A percentile compares a stretch with the other conserved stretches of the same genome.
Evolutionary conservation across 805 yeast species (phyloP).

Genomic region (Suhomyces prunicola): DNA sequence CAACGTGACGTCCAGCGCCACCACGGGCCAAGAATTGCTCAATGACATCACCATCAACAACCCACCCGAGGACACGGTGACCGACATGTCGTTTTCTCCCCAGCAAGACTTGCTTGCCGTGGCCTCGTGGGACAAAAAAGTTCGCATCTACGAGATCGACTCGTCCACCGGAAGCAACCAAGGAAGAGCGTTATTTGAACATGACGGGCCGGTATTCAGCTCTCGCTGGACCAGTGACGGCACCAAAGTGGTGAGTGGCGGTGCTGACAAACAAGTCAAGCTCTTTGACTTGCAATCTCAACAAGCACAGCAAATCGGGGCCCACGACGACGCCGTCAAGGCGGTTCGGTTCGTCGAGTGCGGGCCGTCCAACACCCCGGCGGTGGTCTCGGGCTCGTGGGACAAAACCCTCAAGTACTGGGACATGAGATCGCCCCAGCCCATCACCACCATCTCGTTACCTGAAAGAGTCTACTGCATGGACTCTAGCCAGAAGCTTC

Average conservation of each 20-base stretch:
- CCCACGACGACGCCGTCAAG: slow-evolving; percentile 78
- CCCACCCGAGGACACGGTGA: slow-evolving; percentile 89
- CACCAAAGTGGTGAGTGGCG: slow-evolving; percentile 81
- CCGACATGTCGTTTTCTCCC: slow-evolving; percentile 83
- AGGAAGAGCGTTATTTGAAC: slow-evolving; percentile 87
- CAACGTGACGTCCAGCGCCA: slow-evolving; percentile 37
- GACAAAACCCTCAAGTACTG: slow-evolving; percentile 92
- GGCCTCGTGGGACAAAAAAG: slow-evolving; percentile 94
- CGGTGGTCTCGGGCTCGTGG: slow-evolving; percentile 93
- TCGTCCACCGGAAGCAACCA: slow-evolving; percentile 71
- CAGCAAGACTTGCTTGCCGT: slow-evolving; percentile 77
- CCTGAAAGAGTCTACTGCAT: slow-evolving; percentile 91
- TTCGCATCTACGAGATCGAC: slow-evolving; percentile 83
- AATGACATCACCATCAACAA: slow-evolving; percentile 69
- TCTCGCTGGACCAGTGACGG: slow-evolving; percentile 88
- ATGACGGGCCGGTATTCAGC: slow-evolving; percentile 80
- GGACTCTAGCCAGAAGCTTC: slow-evolving; percentile 76
- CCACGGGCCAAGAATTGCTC: slow-evolving; percentile 57
- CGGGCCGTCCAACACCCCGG: slow-evolving; percentile 79
- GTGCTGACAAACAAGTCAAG: slow-evolving; percentile 85
- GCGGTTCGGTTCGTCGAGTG: slow-evolving; percentile 74
- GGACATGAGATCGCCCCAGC: slow-evolving; percentile 85
- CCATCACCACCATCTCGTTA: slow-evolving; percentile 74
- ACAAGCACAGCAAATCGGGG: slow-evolving; percentile 80
- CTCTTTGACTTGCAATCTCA: slow-evolving; percentile 79